These are phyloP conservation scores for Coemansia sp. DNA, from an alignment of 192 early-diverging fungal species.

Conservation along the genomic window DNA sequence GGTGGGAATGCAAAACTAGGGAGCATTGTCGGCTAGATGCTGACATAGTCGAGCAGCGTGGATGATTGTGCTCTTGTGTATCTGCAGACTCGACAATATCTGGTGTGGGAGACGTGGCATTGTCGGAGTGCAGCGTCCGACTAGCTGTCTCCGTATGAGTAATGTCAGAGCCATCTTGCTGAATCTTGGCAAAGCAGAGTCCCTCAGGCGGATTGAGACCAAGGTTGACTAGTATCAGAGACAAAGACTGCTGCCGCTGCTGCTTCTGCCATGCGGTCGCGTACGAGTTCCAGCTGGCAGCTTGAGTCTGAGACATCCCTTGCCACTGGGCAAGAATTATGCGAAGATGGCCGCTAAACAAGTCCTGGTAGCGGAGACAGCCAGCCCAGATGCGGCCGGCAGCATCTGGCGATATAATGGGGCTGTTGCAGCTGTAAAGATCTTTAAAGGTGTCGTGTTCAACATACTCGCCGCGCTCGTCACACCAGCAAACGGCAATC, in stretches of 20 bases:
- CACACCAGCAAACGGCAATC: slow-evolving; percentile 49
- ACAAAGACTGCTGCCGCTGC: background rate
- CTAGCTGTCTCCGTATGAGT: background rate
- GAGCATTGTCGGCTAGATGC: slow-evolving; percentile 25
- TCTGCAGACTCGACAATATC: too few species aligned
- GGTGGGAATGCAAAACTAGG: slow-evolving; percentile 39
- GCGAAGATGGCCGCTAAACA: slow-evolving; percentile 33
- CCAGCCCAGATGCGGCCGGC: slow-evolving; percentile 38
- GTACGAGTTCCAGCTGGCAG: slow-evolving; percentile 24
- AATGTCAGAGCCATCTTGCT: background rate
- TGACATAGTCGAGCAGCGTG: background rate
- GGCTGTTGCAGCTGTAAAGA: too few species aligned
- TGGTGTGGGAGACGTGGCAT: too few species aligned
- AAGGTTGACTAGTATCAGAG: slow-evolving; percentile 22
- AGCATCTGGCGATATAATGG: slow-evolving; percentile 7
- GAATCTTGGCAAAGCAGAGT: slow-evolving; percentile 1
- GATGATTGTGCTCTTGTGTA: too few species aligned
- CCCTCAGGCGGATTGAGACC: slow-evolving; percentile 22
- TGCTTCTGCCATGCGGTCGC: slow-evolving; percentile 9
- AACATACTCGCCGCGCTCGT: slow-evolving; percentile 52
- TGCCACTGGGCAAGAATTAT: slow-evolving; percentile 43
- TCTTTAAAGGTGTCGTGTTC: slow-evolving; percentile 32
- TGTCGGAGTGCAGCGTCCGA: background rate
- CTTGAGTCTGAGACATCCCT: slow-evolving; percentile 26
- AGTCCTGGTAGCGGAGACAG: slow-evolving; percentile 29